Base-by-base conservation (phyloP, 805 yeast species). In the Cephaloascus fragrans region DNA sequence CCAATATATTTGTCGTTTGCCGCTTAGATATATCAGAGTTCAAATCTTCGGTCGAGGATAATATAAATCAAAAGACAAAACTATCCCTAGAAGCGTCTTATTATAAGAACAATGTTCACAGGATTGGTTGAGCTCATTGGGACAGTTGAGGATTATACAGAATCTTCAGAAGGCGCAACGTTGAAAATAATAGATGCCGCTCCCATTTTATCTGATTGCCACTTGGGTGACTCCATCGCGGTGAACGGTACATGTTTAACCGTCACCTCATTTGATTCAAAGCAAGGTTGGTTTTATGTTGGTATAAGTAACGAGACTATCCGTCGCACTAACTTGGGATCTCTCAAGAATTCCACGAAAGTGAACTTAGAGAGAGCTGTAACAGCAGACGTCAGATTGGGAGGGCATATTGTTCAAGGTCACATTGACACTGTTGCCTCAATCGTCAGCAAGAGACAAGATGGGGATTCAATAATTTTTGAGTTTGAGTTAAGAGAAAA, bases 371-470 rank as follows among this genome's bases (percentile, higher is more conserved):
- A 93, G 58, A 70, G 99, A 42, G 99, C 99, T 0, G 87, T 93
- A 26, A 67, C 79, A 66, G 77, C 78, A 12, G 86, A 84, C 39
- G 85, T 79, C 4, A 69, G 98, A 45, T 77, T 89, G 51, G 99
- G 99, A 18, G 99, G 99, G 1, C 99, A 93, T 59, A 76, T 90
- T 46, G 99, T 93, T 2, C 98, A 93, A 52, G 99, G 98, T 4
- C 99, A 93, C 62, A 87, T 93, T 20, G 99, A 93, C 56, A 85
- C 96, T 0, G 71, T 81, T 28, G 96, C 96, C 2, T 58, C 56
- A 28, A 81, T 90, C 32, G 69, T 71, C 2, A 56, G 60, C 1
- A 68, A 60, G 19, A 59, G 47, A 8, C 61, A 73, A 1, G 97
- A 89, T 52, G 83, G 78, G 2, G 85, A 87, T 56, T 80, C 97